phyloP scores from a whole-genome alignment of 2,329 filamentous ascomycete species.

The Cercospora zeina region DNA sequence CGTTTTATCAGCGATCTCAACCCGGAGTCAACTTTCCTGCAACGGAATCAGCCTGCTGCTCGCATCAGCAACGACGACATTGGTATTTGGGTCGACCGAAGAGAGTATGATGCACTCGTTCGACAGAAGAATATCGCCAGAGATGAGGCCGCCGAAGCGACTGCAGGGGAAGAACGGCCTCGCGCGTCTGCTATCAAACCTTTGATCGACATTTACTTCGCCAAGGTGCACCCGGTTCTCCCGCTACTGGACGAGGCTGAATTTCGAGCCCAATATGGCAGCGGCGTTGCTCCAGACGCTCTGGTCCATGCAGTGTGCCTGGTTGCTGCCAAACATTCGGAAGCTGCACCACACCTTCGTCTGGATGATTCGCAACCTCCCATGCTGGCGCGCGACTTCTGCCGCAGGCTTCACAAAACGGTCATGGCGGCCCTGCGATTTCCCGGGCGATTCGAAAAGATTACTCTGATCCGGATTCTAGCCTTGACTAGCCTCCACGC shows the following conservation, averaged over 20 bases:
- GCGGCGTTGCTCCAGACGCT: slow-evolving; percentile 43
- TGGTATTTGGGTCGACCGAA: slow-evolving; percentile 42
- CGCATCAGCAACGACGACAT: slow-evolving; percentile 34
- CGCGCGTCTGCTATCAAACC: slow-evolving; percentile 41
- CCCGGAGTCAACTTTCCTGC: slow-evolving; percentile 50
- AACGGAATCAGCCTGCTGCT: slow-evolving; percentile 39
- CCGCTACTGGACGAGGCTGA: slow-evolving; percentile 49
- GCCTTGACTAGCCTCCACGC: slow-evolving; percentile 51
- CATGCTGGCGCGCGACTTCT: slow-evolving; percentile 48
- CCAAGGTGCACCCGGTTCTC: slow-evolving; percentile 50
- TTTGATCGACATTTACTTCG: slow-evolving; percentile 51
- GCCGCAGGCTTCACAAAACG: slow-evolving; percentile 47
- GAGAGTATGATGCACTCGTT: slow-evolving; percentile 37
- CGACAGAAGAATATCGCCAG: slow-evolving; percentile 29
- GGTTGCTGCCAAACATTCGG: slow-evolving; percentile 51
- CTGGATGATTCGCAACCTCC: slow-evolving; percentile 40
- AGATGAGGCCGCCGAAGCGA: slow-evolving; percentile 13
- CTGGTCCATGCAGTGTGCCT: slow-evolving; percentile 51
- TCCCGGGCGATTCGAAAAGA: slow-evolving; percentile 48
- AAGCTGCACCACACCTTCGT: slow-evolving; percentile 45
- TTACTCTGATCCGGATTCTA: slow-evolving; percentile 50
- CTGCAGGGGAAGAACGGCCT: slow-evolving; percentile 30
- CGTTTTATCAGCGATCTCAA: slow-evolving; percentile 43
- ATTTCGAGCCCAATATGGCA: slow-evolving; percentile 43
- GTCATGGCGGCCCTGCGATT: slow-evolving; percentile 46